phyloP scores from a whole-genome alignment of 2,329 filamentous ascomycete species.

The Verruconis gallopava region DNA sequence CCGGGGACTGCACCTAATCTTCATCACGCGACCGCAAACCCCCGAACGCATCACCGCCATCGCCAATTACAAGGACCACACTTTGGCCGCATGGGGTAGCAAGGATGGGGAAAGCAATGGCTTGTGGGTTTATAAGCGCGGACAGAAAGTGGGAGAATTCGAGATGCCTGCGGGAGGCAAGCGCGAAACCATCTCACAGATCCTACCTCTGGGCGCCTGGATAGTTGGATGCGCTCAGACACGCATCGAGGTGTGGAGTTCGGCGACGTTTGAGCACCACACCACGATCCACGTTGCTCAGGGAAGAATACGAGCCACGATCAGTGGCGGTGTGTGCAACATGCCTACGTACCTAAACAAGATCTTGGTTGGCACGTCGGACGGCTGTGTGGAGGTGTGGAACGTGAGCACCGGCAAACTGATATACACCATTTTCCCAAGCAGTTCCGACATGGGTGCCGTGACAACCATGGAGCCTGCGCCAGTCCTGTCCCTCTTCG shows the following conservation, averaged over 20 bases:
- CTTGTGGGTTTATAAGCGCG: constrained; percentile 84
- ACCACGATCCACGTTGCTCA: constrained; percentile 57
- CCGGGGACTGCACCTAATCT: constrained; percentile 80
- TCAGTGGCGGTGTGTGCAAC: constrained; percentile 55
- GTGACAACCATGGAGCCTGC: constrained; percentile 82
- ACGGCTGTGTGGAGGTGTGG: constrained; percentile 93
- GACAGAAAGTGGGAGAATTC: constrained; percentile 69
- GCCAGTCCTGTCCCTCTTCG: constrained; percentile 71
- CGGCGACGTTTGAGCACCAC: constrained; percentile 72
- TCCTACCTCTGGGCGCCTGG: constrained; percentile 84
- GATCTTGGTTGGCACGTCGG: constrained; percentile 72
- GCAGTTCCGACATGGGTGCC: constrained; percentile 56
- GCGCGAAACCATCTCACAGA: constrained; percentile 57
- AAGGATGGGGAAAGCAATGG: constrained; percentile 41
- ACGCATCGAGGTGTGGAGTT: constrained; percentile 81
- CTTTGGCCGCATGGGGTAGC: constrained; percentile 84
- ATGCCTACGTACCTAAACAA: constrained; percentile 97
- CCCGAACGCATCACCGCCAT: constrained; percentile 77
- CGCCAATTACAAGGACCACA: constrained; percentile 70
- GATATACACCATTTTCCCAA: constrained; percentile 77
- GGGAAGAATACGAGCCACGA: constrained; percentile 39
- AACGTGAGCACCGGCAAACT: constrained; percentile 86
- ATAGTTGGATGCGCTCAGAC: constrained; percentile 66
- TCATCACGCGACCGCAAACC: constrained; percentile 83
- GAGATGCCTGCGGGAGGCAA: constrained; percentile 50